These are phyloP conservation scores for Emmonsiellopsis sp. DNA, from an alignment of 2,329 filamentous ascomycete species.

Conservation along the genomic window DNA sequence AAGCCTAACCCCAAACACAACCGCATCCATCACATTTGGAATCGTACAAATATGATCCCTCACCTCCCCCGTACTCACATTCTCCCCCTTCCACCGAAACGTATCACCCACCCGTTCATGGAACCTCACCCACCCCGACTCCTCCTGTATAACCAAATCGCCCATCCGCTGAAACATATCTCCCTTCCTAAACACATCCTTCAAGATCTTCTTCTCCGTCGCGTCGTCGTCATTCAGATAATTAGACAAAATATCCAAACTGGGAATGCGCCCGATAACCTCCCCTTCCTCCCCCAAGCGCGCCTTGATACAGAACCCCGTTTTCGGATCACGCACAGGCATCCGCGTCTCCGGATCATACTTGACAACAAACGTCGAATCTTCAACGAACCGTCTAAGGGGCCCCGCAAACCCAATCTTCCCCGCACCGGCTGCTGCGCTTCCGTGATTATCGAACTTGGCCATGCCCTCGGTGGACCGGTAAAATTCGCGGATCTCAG, in stretches of 20 bases:
- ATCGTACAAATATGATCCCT: slow-evolving; percentile 62
- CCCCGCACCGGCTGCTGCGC: slow-evolving; percentile 33
- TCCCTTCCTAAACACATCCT: slow-evolving; percentile 38
- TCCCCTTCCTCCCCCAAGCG: slow-evolving; percentile 35
- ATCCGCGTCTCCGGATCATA: slow-evolving; percentile 35
- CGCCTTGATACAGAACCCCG: slow-evolving; percentile 35
- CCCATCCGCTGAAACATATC: slow-evolving; percentile 39
- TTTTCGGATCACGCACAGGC: slow-evolving; percentile 35
- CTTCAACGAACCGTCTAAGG: slow-evolving; percentile 31
- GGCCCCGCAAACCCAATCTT: slow-evolving; percentile 38
- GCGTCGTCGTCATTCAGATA: slow-evolving; percentile 35
- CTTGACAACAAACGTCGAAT: slow-evolving; percentile 35
- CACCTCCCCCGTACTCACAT: slow-evolving; percentile 76
- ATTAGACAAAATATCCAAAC: slow-evolving; percentile 30
- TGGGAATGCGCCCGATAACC: slow-evolving; percentile 36
- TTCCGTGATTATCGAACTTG: slow-evolving; percentile 37
- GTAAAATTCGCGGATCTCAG: slow-evolving; percentile 42
- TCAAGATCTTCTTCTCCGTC: slow-evolving; percentile 37
- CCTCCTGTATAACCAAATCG: slow-evolving; percentile 35
- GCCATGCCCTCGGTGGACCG: slow-evolving; percentile 39
- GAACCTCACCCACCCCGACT: slow-evolving; percentile 37
- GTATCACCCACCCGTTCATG: slow-evolving; percentile 51
- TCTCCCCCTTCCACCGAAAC: slow-evolving; percentile 60
- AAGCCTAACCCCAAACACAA: slow-evolving; percentile 64
- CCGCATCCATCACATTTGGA: slow-evolving; percentile 61